Evolutionary conservation across 768 basidiomycete species (phyloP).

Genomic region (Atractiella rhizophila): DNA sequence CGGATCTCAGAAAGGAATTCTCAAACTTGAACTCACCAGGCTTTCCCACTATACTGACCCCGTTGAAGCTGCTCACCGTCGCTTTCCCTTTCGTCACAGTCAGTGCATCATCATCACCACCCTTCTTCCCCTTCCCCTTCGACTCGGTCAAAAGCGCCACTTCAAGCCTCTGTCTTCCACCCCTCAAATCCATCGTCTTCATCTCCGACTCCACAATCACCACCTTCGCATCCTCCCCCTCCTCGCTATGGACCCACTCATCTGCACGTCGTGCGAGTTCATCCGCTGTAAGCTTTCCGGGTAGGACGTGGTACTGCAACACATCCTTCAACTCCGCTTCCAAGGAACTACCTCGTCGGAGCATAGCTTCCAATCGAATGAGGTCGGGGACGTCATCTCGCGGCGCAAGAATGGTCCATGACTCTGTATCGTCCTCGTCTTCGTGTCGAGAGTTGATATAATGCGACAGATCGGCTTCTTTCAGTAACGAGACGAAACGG

Average conservation of each 20-base stretch:
- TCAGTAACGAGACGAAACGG: slow-evolving; percentile 63
- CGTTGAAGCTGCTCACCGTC: slow-evolving; percentile 43
- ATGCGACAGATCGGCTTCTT: slow-evolving; percentile 43
- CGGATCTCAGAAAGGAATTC: neutral
- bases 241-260: slow-evolving; percentile 22
- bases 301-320: slow-evolving; percentile 73
- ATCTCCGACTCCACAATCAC: slow-evolving; percentile 25
- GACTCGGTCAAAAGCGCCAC: slow-evolving; percentile 18
- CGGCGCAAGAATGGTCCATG: slow-evolving; percentile 73
- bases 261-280: slow-evolving; percentile 29
- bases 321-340: slow-evolving; percentile 44
- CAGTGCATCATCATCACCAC: slow-evolving; percentile 8
- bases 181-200: slow-evolving; percentile 18
- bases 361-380: neutral
- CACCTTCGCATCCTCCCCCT: slow-evolving; percentile 44
- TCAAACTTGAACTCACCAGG: slow-evolving; percentile 30
- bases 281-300: slow-evolving; percentile 43
- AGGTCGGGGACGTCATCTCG: slow-evolving; percentile 48
- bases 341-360: slow-evolving; percentile 28
- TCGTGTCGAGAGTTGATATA: slow-evolving; percentile 29
- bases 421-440: slow-evolving; percentile 16
- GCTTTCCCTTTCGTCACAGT: slow-evolving; percentile 2
- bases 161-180: slow-evolving; percentile 24
- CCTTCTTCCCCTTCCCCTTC: slow-evolving; percentile 23
- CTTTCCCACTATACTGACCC: slow-evolving; percentile 51